A percentile compares a stretch with the other conserved stretches of the same genome.
Conservation (phyloP, 208 protist species). For the Spongospora subterranea region DNA sequence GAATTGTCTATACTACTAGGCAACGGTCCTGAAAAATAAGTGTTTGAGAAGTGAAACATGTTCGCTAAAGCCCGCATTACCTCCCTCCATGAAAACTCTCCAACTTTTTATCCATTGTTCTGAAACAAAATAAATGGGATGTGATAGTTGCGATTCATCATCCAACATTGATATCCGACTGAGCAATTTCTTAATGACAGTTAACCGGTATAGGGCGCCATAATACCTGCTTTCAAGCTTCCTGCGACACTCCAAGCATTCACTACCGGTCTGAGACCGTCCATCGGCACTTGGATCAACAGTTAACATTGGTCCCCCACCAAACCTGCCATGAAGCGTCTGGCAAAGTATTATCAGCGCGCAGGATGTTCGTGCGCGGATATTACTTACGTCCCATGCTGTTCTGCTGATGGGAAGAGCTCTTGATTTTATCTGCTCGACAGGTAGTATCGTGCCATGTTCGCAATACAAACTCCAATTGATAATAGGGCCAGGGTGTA, state of each 20-base stretch:
- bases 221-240: constrained; percentile 23
- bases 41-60: not conserved
- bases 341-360: not conserved
- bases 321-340: not conserved
- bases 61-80: not conserved
- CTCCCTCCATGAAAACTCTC: not conserved
- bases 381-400: not conserved
- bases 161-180: not conserved
- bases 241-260: not conserved
- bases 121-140: not conserved
- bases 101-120: constrained; percentile 12
- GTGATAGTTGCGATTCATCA: not conserved
- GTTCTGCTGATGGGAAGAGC: not conserved
- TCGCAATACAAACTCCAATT: constrained; percentile 56
- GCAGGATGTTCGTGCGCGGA: not conserved
- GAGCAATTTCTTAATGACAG: not conserved
- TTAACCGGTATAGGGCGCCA: not conserved
- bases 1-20: constrained; percentile 16
- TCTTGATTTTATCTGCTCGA: not conserved
- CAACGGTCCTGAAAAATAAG: constrained; percentile 27
- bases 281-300: not conserved
- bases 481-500: not conserved
- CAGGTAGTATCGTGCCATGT: not conserved
- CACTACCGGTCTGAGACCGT: not conserved
- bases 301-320: not conserved